Evolutionary conservation across 1,284 basidiomycete species (phyloP).

Genomic region (Ustilago tritici): DNA sequence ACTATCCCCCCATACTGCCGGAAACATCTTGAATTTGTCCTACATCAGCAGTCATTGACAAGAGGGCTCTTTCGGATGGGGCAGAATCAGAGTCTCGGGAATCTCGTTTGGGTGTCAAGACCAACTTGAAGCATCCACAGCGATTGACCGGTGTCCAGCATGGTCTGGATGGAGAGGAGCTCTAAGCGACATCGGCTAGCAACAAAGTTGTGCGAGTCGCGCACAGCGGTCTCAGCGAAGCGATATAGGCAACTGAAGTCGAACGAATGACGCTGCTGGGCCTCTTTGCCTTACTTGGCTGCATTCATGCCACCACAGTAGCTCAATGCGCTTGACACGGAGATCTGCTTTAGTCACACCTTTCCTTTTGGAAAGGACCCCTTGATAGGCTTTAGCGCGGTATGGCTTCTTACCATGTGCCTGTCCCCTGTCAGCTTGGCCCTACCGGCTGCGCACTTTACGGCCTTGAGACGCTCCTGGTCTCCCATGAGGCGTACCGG

Average conservation of each 20-base stretch:
- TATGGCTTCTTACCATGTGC: conserved; percentile 15
- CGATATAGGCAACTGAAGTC: neutral
- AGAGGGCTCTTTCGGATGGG: neutral
- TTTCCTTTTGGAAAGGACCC: neutral
- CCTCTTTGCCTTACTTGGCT: neutral
- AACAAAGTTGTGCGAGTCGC: neutral
- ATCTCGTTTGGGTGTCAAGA: neutral
- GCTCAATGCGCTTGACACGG: neutral
- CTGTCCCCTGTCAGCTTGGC: neutral
- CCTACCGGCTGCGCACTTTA: neutral
- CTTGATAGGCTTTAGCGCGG: conserved; percentile 12
- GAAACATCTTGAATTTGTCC: neutral
- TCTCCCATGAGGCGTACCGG: neutral
- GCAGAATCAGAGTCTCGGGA: conserved; percentile 10
- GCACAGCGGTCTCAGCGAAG: neutral
- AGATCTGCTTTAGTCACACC: neutral
- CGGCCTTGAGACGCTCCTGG: neutral
- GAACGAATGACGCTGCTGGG: neutral
- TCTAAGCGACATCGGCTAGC: conserved; percentile 20
- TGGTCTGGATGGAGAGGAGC: neutral
- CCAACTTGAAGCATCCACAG: neutral
- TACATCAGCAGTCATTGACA: neutral
- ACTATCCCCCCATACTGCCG: neutral
- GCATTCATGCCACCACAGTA: neutral
- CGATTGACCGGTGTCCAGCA: conserved; percentile 5